phyloP scores from a whole-genome alignment of 2,329 filamentous ascomycete species.

The Sporothrix globosa region DNA sequence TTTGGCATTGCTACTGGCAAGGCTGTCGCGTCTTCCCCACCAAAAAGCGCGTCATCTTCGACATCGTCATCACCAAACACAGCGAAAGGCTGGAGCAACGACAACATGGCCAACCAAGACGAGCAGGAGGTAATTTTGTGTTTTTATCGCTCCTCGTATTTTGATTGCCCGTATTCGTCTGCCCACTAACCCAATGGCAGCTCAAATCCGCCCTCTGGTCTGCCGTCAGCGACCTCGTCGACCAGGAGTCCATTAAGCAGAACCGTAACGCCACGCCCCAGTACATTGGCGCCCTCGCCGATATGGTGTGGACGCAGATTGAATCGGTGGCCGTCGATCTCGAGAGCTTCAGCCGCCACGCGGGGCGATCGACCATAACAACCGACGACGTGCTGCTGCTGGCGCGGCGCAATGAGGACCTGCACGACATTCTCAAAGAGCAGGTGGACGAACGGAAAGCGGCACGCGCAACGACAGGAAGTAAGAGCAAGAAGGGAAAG shows the following conservation, averaged over 20 bases:
- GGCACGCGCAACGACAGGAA: constrained; percentile 44
- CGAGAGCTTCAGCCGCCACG: constrained; percentile 69
- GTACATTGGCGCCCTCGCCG: constrained; percentile 83
- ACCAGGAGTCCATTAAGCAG: constrained; percentile 73
- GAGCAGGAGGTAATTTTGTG: constrained; percentile 38
- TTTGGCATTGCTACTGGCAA: not conserved
- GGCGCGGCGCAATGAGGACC: constrained; percentile 80
- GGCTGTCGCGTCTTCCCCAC: constrained; percentile 22
- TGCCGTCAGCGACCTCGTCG: constrained; percentile 82
- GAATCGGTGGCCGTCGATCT: constrained; percentile 62
- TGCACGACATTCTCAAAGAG: constrained; percentile 73
- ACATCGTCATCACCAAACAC: not conserved
- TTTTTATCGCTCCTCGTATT: too few species aligned
- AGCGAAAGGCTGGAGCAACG: not conserved
- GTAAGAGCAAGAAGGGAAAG: constrained; percentile 43
- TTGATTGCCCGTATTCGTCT: not conserved
- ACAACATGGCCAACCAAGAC: constrained; percentile 40
- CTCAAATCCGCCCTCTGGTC: constrained; percentile 86
- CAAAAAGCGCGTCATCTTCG: constrained; percentile 1
- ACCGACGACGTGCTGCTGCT: constrained; percentile 88
- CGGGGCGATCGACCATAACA: constrained; percentile 76
- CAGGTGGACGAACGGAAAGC: constrained; percentile 66
- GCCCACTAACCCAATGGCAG: constrained; percentile 44
- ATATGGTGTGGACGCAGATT: constrained; percentile 85
- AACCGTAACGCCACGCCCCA: constrained; percentile 88